These are phyloP conservation scores for Pleurotus tuber-regium DNA, from an alignment of 768 basidiomycete genomes.

Conservation along the genomic window DNA sequence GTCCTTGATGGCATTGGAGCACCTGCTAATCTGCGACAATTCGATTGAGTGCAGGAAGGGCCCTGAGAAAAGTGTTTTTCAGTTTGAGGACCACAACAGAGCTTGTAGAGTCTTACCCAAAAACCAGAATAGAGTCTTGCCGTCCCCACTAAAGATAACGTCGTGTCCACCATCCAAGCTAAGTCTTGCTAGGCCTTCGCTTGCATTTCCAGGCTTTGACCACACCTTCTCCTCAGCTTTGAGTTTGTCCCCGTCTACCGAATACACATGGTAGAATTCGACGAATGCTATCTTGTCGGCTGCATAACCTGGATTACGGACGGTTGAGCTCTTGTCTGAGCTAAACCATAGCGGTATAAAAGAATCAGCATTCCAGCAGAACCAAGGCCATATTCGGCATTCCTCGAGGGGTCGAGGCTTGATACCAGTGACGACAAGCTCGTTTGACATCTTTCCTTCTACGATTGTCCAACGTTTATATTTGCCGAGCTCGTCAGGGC, in stretches of 20 bases:
- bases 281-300: conserved; percentile 56
- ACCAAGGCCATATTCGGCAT: conserved; percentile 3
- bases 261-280: conserved; percentile 68
- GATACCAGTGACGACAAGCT: conserved; percentile 45
- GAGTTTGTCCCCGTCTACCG: conserved; percentile 40
- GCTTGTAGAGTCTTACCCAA: conserved; percentile 45
- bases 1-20: conserved; percentile 42
- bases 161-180: conserved; percentile 77
- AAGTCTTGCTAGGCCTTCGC: conserved; percentile 55
- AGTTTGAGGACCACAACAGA: no score
- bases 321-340: not conserved
- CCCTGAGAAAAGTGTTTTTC: conserved; percentile 39
- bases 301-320: conserved; percentile 14
- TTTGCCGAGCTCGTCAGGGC: conserved; percentile 44
- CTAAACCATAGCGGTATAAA: not conserved
- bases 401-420: not conserved
- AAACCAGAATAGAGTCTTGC: conserved; percentile 70
- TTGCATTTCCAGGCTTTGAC: conserved; percentile 70
- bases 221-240: conserved; percentile 48
- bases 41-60: conserved; percentile 64
- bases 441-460: conserved; percentile 54
- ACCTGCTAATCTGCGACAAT: conserved; percentile 47
- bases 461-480: conserved; percentile 48
- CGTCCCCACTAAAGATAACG: conserved; percentile 60
- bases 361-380: not conserved